Evolutionary conservation across 164 flowering plant species (phyloP), one percentile per base, ranked within the genome.

Genomic region (Stephania yunnanensis): DNA sequence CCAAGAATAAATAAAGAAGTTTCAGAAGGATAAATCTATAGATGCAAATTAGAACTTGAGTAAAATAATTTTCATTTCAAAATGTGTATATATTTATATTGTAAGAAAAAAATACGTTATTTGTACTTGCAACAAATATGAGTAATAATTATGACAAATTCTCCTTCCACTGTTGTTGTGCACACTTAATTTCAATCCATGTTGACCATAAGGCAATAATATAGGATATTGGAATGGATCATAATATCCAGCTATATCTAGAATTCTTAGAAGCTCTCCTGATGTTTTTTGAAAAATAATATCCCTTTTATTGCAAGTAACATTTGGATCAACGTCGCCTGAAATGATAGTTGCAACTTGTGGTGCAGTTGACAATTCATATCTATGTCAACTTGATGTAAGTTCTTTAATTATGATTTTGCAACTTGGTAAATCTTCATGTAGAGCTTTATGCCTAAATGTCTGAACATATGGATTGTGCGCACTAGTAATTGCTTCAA

Each of bases 201-300:
- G 31, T 12, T 52, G 11, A 3, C 79, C 67, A 72, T n/a, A 31
- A 12, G 79, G 72, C n/a, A 31, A 19, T 30, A 72, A 30, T 7
- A 72, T 9, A 4, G 82, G 77, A 19, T 81, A 74, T 31, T 72
- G 76, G 7, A 80, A 22, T 0, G 80, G 76, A 17, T 78, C 80
- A 72, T 81, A 81, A 46, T 61, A 81, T 9, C 75, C 76, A 36
- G 71, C 71, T 19, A 68, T 75, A n/a, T 75, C 67, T 12, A 50
- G 52, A 12, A 75, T 8, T 30, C 42, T 30, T 17, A 13, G 22
- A 5, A 68, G 22, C 8, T 68, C 22, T 15, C 71, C 66, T 5
- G n/a, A n/a, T 29, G 1, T 11, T 15, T 22, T 67, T 46, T 67
- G n/a, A 13, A 74, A 31, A 46, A 74, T 68, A 17, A 73, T 73